These are phyloP conservation scores for Kodamaea jinghongensis DNA, from an alignment of 805 yeast species.

Conservation along the genomic window DNA sequence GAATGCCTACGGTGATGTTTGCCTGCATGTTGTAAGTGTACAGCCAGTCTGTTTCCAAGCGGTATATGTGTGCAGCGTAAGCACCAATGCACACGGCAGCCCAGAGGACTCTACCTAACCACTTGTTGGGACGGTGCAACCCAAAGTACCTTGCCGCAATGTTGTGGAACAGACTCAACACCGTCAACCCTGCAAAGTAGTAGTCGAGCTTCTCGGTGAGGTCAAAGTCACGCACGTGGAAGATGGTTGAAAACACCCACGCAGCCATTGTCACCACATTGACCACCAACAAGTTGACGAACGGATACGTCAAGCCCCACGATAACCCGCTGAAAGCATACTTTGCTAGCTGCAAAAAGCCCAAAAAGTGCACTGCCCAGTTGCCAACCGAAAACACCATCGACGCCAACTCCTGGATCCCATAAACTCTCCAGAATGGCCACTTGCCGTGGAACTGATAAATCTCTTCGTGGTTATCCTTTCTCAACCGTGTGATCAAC, in stretches of 20 bases:
- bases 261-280: conserved; percentile 73
- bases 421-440: conserved; percentile 82
- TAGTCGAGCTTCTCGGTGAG: conserved; percentile 86
- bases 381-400: conserved; percentile 68
- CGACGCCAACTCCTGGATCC: conserved; percentile 82
- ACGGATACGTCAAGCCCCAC: not conserved
- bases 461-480: conserved; percentile 46
- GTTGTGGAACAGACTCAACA: conserved; percentile 73
- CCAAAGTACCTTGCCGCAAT: conserved; percentile 59
- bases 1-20: conserved; percentile 72
- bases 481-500: conserved; percentile 57
- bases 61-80: conserved; percentile 61
- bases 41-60: conserved; percentile 74
- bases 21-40: conserved; percentile 94
- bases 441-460: conserved; percentile 96
- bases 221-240: conserved; percentile 81
- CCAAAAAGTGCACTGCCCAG: conserved; percentile 26
- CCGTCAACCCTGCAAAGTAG: conserved; percentile 89
- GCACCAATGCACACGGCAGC: conserved; percentile 41
- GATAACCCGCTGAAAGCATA: conserved; percentile 6
- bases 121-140: conserved; percentile 43
- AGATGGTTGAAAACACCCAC: conserved; percentile 82
- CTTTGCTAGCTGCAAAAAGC: conserved; percentile 12
- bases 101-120: conserved; percentile 18
- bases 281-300: conserved; percentile 42